Evolutionary conservation across 768 basidiomycete species (phyloP), one percentile per base, ranked within the genome.

Genomic region (Mycena maculata): DNA sequence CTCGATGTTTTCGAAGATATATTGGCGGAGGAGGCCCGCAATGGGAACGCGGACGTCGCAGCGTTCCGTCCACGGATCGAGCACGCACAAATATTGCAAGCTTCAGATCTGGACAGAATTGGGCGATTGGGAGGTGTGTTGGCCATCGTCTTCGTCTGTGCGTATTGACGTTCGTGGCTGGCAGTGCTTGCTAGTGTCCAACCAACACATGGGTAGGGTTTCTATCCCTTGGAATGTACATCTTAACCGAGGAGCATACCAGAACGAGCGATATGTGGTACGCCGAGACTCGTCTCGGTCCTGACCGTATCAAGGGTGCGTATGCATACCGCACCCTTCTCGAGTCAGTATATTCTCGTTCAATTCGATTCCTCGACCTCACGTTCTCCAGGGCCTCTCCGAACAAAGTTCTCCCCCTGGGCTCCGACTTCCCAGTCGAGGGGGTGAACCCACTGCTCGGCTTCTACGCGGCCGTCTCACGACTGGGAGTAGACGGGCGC

Each of bases 351-450:
- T 33, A 9, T 25, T 65, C 50, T 33, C 27, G 4, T 25, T 42
- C 38, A 33, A 28, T 23, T 7, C 11, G 53, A 56, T 44, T 49
- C 49, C 27, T 25, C 4, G 4, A 31, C 39, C 31, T 2, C 23
- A 38, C n/a, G 56, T 49, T 4, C 23, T 30, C n/a, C 39, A 90
- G 88, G 65, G 76, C 77, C 4, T 90, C 91, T 13, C 81, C 76
- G 7, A 78, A 80, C n/a, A 77, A 84, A 0, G 76, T 89, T 16
- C 84, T 96, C 3, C 90, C 95, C 0, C 83, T 98, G 2, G 96
- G 97, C 3, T 94, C 95, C 3, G 96, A 98, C 76, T 98, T 98
- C 77, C 97, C 97, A 0, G 90, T 98, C 4, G 96, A 98, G 77
- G 86, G 88, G 12, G 90, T 97, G 58, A 94, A 97, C 73, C 96